Evolutionary conservation across 805 yeast species (phyloP), one percentile per base, ranked within the genome.

Genomic region (Candida nanaspora): DNA sequence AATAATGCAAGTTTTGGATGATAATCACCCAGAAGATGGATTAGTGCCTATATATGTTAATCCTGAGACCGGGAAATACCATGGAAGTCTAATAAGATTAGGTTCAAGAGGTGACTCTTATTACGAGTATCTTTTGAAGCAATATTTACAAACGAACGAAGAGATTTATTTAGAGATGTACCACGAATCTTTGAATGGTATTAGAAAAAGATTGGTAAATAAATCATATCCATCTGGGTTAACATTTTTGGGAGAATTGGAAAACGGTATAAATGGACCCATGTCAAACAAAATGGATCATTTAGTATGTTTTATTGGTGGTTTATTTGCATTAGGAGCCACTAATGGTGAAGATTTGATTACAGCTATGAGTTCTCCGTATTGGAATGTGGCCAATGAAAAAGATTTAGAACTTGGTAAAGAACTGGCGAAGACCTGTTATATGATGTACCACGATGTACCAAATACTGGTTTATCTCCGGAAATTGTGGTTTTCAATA

Each of bases 21-120:
- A 66, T 4, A 79, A 77, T 51, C 70, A 74, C 35, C 81, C 85
- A 7, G 51, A 58, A 39, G 87, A 79, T 52, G 96, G 96, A 0
- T 69, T 89, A 33, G 95, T 76, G 3, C 96, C 97, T 3, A 86
- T 87, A 35, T 84, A 68, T 53, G 78, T 89, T 29, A 66, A 76
- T 29, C 93, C 96, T 8, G 81, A 78, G 33, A 72, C 82, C 0
- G 96, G 93, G 5, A 65, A 68, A 45, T 87, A 76, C 58, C 74
- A 68, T 44, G 87, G 87, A 1, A 51, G 56, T 2, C 61, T 74
- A 40, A 86, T 91, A 45, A 73, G 96, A 47, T 65, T 89, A 41
- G 97, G 97, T 0, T 83, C 95, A 1, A 71, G 96, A 50, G 97
- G 96, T 37, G 97, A 88, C 61, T 86, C 96, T 0, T 89, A 88